These are phyloP conservation scores for Annulohypoxylon moriforme DNA, from an alignment of 495 filamentous ascomycete genomes.

Conservation along the genomic window DNA sequence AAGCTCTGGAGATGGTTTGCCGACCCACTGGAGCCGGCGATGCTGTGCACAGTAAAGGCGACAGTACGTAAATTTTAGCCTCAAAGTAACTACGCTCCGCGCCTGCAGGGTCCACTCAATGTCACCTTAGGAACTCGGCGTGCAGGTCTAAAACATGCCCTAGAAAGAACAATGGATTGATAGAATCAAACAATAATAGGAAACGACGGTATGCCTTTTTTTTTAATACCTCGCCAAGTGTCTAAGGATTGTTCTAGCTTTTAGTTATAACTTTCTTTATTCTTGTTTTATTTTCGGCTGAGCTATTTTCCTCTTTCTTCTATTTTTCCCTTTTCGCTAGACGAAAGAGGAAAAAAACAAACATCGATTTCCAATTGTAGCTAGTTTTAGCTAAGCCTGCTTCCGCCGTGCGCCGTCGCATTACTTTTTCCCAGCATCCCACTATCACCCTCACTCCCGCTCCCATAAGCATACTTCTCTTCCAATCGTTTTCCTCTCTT, in stretches of 20 bases:
- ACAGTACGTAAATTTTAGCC: constrained; percentile 28
- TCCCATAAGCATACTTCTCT: not conserved
- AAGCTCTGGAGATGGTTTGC: not conserved
- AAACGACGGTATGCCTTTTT: constrained; percentile 16
- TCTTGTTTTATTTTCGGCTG: not conserved
- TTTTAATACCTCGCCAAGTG: constrained; percentile 15
- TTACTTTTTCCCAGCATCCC: not conserved
- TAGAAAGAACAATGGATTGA: constrained; percentile 14
- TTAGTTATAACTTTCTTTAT: not conserved
- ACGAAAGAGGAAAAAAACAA: not conserved
- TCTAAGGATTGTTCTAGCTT: not conserved
- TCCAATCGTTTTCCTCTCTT: not conserved
- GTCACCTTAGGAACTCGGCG: constrained; percentile 14
- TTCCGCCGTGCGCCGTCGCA: not conserved
- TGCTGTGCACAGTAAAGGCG: constrained; percentile 22
- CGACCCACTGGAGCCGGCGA: constrained; percentile 3
- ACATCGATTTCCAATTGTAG: not conserved
- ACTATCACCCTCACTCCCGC: not conserved
- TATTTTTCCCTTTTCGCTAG: not conserved
- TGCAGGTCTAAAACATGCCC: constrained; percentile 38
- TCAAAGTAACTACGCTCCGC: constrained; percentile 15
- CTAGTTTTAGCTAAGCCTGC: not conserved
- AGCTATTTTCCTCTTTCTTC: not conserved
- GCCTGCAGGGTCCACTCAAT: constrained; percentile 29
- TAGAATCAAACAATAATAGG: constrained; percentile 14